Evolutionary conservation across 2,329 filamentous ascomycete species (phyloP), one percentile per base, ranked within the genome.

Genomic region (Exophiala phaeomuriformis): DNA sequence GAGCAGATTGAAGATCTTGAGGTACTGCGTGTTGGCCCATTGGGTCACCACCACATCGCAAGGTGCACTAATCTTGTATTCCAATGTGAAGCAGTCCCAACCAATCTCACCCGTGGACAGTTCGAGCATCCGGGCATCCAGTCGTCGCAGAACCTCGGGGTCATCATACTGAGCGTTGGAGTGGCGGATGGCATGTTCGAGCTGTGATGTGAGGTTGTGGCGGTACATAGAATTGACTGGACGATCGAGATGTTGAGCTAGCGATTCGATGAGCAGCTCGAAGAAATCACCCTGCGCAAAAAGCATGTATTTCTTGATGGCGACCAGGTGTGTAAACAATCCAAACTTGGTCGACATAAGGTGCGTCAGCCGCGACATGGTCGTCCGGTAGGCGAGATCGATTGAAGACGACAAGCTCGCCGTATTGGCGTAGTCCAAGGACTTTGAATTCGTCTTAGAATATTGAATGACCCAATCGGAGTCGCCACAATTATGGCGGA

Each of bases 1-100:
- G 2, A 98, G 79, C 66, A 98, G 96, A 71, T 98, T 98, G 79
- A 98, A 98, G 6, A 98, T 89, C 68, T 97, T 97, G 63, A 98
- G 84, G 67, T 98, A 98, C 67, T 98, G 91, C 27, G 91, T 87
- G 61, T 88, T 91, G 43, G 90, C 90, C 82, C 90, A 96, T 40
- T 94, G 89, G 0, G 91, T 97, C 37, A 98, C 90, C 45, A 98
- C 90, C 30, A 98, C 93, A 67, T 98, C 93, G 28, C 96, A 88
- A 0, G 93, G 93, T 1, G 91, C 87, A 67, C 95, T 90, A 62
- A 98, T 93, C 69, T 97, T 96, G 73, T 98, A 98, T 68, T 98
- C 94, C 5, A 98, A 81, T 0, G 93, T 98, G 71, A 98, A 98
- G 67, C 94, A 95, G 67, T 98, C 93, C 93, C 93, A 98, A 47